phyloP scores from a whole-genome alignment of 768 basidiomycete species.

The Kwoniella bestiolae region DNA sequence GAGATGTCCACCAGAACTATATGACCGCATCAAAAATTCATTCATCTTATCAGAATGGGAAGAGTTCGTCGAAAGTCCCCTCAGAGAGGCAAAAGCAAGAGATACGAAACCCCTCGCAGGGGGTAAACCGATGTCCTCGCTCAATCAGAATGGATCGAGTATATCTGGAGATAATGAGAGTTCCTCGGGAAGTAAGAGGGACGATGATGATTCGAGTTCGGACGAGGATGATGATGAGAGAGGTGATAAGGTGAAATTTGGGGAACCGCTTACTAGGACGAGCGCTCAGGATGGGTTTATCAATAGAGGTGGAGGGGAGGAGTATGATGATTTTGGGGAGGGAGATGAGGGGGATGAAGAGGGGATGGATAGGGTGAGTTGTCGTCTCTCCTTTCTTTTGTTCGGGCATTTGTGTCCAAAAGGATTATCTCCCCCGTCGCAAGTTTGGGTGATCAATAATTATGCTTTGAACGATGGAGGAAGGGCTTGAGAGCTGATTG shows the following conservation, averaged over 20 bases:
- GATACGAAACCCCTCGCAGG: conserved; percentile 83
- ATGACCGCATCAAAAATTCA: conserved; percentile 66
- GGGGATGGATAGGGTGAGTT: conserved; percentile 39
- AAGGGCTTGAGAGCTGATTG: neutral
- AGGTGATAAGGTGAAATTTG: conserved; percentile 32
- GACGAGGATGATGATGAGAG: conserved; percentile 44
- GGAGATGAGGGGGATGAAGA: conserved; percentile 28
- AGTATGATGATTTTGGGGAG: conserved; percentile 25
- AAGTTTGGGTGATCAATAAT: too few species aligned
- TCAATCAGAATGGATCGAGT: conserved; percentile 3
- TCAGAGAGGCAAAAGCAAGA: conserved; percentile 80
- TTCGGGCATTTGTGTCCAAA: too few species aligned
- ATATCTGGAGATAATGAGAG: neutral
- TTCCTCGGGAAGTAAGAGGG: neutral
- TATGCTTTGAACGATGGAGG: too few species aligned
- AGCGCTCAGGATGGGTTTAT: conserved; percentile 41
- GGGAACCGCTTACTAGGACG: conserved; percentile 47
- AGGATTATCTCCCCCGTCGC: too few species aligned
- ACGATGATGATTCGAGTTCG: conserved; percentile 34
- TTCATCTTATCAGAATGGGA: conserved; percentile 85
- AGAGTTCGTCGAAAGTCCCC: conserved; percentile 81
- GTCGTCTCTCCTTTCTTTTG: too few species aligned
- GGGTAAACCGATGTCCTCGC: conserved; percentile 39
- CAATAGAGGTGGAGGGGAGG: conserved; percentile 22
- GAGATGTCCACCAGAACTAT: conserved; percentile 80